Evolutionary conservation across 768 basidiomycete species (phyloP), one percentile per base, ranked within the genome.

Genomic region (Xerocomus brunneocitrinus): DNA sequence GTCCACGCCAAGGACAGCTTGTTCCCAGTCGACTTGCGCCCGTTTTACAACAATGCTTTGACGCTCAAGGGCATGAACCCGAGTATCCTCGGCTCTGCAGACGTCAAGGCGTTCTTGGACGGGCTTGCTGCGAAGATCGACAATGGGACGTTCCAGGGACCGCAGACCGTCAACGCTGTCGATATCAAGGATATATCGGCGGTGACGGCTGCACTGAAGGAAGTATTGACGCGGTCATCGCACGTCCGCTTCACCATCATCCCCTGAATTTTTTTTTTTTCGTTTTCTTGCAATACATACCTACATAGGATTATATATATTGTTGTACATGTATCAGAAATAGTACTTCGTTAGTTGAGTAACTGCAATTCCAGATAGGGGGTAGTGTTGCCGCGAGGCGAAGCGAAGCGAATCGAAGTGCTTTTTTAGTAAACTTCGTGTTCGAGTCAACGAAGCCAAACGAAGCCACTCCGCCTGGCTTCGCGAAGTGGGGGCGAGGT

Each of bases 61-160:
- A 67, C 68, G 1, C 55, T 70, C 52, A 71, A 60, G 47, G 69
- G 69, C 1, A 68, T 70, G 67, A 51, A 38, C 36, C 71, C 69
- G 38, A 64, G 61, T 46, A 59, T 64, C 19, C 51, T 70, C 1
- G 24, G 38, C n/a, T 40, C 60, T 8, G 22, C 30, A 1, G 62
- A 67, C 22, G 52, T 69, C 27, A 70, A 71, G 57, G 52, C 35
- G 1, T 62, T 70, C 25, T 27, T 70, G 44, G 71, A 70, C 35
- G 8, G 61, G 19, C 58, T 70, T n/a, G 58, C 71, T 8, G 41
- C 42, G 1, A 71, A 71, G 57, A 66, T 72, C 32, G 71, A 70
- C 44, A 39, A 30, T 13, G 71, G 69, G 1, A 34, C 48, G 9
- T 56, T 69, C 10, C 51, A 64, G 19, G 67, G 67, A 8, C 71